These are phyloP conservation scores for Hura crepitans DNA, from an alignment of 441 rosid species.

Conservation along the genomic window DNA sequence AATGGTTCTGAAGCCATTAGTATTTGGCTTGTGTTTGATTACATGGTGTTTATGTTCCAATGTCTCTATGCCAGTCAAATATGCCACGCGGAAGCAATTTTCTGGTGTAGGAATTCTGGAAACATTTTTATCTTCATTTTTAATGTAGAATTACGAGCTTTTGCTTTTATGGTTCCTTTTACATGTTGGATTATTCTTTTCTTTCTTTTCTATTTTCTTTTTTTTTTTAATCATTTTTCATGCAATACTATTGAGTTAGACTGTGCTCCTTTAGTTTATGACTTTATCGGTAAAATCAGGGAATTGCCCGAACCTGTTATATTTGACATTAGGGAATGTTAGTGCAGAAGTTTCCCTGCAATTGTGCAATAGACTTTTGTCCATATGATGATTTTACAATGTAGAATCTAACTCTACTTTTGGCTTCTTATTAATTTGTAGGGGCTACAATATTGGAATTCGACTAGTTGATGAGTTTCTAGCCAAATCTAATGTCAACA, in stretches of 20 bases:
- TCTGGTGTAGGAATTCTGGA: not conserved
- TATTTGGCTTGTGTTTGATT: not conserved
- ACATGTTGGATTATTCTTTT: too few relatives aligned
- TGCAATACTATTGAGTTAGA: too few relatives aligned
- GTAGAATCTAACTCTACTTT: not conserved
- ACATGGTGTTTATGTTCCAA: not conserved
- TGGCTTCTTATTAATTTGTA: conserved; percentile 29
- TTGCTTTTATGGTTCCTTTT: not conserved
- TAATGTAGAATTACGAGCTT: not conserved
- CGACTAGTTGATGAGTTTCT: conserved; percentile 84
- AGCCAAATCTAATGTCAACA: conserved; percentile 77
- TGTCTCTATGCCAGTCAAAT: not conserved
- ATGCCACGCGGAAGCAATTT: not conserved
- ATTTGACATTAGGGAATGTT: not conserved
- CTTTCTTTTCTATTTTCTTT: too few relatives aligned
- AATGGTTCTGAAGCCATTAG: not conserved
- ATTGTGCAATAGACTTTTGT: not conserved
- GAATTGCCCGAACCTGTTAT: not conserved
- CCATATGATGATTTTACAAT: not conserved
- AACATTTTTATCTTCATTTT: not conserved
- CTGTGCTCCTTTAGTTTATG: too few relatives aligned
- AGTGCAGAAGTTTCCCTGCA: not conserved
- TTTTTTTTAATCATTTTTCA: too few relatives aligned
- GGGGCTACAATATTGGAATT: conserved; percentile 95
- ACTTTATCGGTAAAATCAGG: too few relatives aligned